Evolutionary conservation across 345 rosid genomes (phyloP).

Genomic region (Carallia pectinifolia): DNA sequence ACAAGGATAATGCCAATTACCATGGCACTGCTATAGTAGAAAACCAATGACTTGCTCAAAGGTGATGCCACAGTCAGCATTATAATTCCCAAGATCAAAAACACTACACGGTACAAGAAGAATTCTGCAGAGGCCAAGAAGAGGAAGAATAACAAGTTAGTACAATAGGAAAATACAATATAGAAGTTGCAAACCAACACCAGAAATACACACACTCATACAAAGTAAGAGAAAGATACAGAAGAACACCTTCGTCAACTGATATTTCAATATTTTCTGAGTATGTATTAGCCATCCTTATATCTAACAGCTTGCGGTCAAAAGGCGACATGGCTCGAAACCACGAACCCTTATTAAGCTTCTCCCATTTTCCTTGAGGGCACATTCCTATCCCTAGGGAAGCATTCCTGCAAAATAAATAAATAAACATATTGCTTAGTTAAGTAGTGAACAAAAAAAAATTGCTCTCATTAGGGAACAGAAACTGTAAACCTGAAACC

Average conservation of each 20-base stretch:
- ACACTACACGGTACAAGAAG: conserved; percentile 56
- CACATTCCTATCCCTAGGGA: conserved; percentile 83
- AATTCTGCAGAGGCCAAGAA: conserved; percentile 50
- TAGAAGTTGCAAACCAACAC: background rate
- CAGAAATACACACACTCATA: background rate
- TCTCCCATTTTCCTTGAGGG: conserved; percentile 71
- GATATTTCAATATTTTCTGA: conserved; percentile 48
- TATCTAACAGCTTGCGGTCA: conserved; percentile 70
- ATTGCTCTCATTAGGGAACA: conserved; percentile 3
- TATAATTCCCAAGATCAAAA: conserved; percentile 58
- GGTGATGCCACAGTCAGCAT: conserved; percentile 59
- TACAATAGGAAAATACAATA: conserved; percentile 2
- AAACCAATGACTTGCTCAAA: conserved; percentile 71
- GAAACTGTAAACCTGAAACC: background rate
- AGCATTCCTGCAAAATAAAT: conserved; percentile 53
- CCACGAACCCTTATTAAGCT: conserved; percentile 73
- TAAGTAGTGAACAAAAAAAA: background rate
- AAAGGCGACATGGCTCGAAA: conserved; percentile 80
- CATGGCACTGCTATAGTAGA: conserved; percentile 94
- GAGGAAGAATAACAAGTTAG: conserved; percentile 9
- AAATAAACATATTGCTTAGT: background rate
- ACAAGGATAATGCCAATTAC: conserved; percentile 86
- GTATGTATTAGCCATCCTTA: conserved; percentile 50
- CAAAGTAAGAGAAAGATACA: background rate
- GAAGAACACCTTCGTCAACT: conserved; percentile 55